Base-by-base conservation (phyloP, 208 protist species). In the Jaenimonas drosophilae region DNA sequence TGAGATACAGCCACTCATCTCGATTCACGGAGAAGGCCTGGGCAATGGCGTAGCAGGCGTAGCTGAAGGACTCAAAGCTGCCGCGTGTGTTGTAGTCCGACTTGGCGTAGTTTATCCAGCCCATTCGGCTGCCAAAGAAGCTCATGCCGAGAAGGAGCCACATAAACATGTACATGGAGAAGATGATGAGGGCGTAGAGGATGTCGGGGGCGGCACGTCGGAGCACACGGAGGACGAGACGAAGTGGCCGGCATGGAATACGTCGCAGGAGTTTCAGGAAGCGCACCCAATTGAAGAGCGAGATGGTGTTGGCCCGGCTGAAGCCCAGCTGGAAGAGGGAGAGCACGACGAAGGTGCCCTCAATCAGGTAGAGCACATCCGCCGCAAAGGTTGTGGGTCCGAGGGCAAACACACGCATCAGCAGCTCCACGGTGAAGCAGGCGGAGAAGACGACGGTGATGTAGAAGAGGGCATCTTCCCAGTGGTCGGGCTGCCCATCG, bases 131-230 rank as follows among this genome's bases (percentile, higher is more conserved):
- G 51, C 89, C 89, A 40, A 96, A 94, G 34, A 96, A 88, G 62
- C 79, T 84, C 85, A 94, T 94, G 16, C 89, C 89, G 40, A 93
- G 59, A 7, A 96, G 52, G 44, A 91, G 55, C 79, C 78, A 87
- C 78, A 94, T 89, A 46, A 96, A 88, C 78, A 94, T 83, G 72
- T 91, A 94, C 27, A 94, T 33, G n/a, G 63, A 69, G 49, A 96
- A 91, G 56, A 96, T 75, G 49, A 88, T 39, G 17, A 91, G 46
- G 21, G 77, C 79, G 56, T 91, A 92, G n/a, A 72, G 31, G 43
- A 88, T 78, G 46, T 89, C 79, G n/a, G 70, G 65, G 52, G 90
- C 66, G 50, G 64, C 68, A 52, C 79, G 62, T 25, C 91, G 51
- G 20, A 93, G 60, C 61, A 94, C 86, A n/a, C 76, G 77, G 32